Evolutionary conservation across 805 yeast genomes (phyloP), one percentile per base, ranked within the genome.

Genomic region (Candida sanyiensis): DNA sequence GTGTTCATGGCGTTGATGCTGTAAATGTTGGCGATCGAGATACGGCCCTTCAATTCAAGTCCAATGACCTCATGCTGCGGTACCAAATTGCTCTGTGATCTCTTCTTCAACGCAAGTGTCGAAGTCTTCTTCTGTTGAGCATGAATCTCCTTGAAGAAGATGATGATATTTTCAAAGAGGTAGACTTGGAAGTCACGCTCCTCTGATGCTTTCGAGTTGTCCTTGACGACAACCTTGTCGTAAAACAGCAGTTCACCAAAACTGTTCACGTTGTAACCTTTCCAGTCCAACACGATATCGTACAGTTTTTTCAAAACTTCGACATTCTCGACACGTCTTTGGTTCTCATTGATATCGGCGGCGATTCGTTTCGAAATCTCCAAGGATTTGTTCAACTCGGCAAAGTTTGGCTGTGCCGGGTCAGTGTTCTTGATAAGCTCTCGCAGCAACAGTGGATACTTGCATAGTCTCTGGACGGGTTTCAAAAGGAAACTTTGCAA

Each of bases 401-500:
- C 74, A 51, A 75, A 77, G 43, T 66, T 66, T 7, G 75, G 72
- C 66, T 72, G 67, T 13, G 61, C 56, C 11, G 58, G 56, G 26
- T 77, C 81, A 9, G 87, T 74, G 35, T 69, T 58, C 56, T 86
- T 87, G 36, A 85, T 58, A 38, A 93, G 67, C 55, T 86, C 93
- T 51, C 74, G 77, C 37, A 93, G 63, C 35, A 93, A 67, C 37
- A 93, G 64, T 2, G 97, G 98, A 60, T 93, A 93, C 58, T 89
- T 86, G 69, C 96, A 86, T n/a, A 93, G 71, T 47, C 99, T 74
- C 66, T 93, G 99, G 27, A 93, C 86, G 0, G 99, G 99, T 59
- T 90, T 93, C 50, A 93, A 76, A 29, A 93, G 69, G 60, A 85
- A 85, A 36, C 90, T 80, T 57, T 85, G 97, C 38, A 93, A 69